phyloP scores from a whole-genome alignment of 1,284 basidiomycete genomes.

The Rhodotorula sp. region DNA sequence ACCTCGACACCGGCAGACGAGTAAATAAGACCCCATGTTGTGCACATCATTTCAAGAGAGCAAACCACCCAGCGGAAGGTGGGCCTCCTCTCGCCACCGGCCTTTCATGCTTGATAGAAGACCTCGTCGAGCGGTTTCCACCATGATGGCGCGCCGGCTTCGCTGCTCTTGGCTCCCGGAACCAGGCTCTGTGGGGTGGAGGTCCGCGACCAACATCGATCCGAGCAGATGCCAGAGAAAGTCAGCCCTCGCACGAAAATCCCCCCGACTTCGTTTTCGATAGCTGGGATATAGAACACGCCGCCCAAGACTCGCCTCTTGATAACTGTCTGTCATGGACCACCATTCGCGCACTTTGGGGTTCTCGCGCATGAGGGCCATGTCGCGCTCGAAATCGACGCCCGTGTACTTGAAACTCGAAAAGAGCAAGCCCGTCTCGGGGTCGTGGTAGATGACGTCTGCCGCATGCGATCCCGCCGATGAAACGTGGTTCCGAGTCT shows the following conservation, averaged over 20 bases:
- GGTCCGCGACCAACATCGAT: too few species aligned
- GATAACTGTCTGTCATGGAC: background rate
- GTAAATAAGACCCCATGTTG: background rate
- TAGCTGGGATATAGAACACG: background rate
- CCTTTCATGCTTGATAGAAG: background rate
- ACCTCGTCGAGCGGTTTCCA: slow-evolving; percentile 1
- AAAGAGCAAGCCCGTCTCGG: background rate
- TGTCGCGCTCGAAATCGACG: background rate
- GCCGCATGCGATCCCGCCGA: background rate
- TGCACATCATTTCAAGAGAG: background rate
- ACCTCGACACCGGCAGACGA: background rate
- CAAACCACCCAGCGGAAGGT: background rate
- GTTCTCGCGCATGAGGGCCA: background rate
- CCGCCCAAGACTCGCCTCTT: background rate
- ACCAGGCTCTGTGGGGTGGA: background rate
- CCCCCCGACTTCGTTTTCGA: background rate
- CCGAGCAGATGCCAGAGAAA: background rate
- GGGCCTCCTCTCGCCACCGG: background rate
- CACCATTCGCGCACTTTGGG: background rate
- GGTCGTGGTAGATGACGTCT: slow-evolving; percentile 1
- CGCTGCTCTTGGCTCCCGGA: background rate
- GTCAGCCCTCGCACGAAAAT: background rate
- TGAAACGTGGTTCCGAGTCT: too few species aligned
- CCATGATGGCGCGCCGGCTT: background rate
- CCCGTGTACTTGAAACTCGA: background rate